A percentile compares a stretch with the other conserved stretches of the same genome.
Conservation (phyloP, 2,329 filamentous ascomycete genomes). For the Talaromyces sp. region DNA sequence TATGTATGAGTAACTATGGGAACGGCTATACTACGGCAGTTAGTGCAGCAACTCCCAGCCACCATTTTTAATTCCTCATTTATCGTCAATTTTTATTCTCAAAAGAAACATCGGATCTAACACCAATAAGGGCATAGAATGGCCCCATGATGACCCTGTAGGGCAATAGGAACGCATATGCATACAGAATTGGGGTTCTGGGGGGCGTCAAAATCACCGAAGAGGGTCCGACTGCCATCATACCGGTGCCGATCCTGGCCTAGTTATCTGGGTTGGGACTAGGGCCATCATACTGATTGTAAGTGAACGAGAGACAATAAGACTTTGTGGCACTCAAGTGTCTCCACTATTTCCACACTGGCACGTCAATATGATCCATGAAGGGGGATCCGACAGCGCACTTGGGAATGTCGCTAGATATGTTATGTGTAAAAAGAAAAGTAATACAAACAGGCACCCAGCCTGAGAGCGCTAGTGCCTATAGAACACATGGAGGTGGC, state of each 20-base stretch:
- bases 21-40: no score
- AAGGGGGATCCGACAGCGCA: background rate
- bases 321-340: background rate
- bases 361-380: constrained; percentile 10
- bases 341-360: constrained; percentile 11
- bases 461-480: no score
- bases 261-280: background rate
- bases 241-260: background rate
- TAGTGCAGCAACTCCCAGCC: no score
- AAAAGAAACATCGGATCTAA: no score
- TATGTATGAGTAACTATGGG: no score
- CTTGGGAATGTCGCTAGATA: background rate
- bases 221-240: background rate
- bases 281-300: background rate
- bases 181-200: background rate
- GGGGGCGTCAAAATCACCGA: background rate
- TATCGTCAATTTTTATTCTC: no score
- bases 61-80: no score
- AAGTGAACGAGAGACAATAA: background rate
- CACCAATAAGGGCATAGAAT: no score
- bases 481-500: no score
- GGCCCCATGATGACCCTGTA: background rate
- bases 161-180: no score
- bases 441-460: no score
- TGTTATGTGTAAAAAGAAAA: background rate